Evolutionary conservation across 306 rosid species (phyloP).

Genomic region (Quercus gilva): DNA sequence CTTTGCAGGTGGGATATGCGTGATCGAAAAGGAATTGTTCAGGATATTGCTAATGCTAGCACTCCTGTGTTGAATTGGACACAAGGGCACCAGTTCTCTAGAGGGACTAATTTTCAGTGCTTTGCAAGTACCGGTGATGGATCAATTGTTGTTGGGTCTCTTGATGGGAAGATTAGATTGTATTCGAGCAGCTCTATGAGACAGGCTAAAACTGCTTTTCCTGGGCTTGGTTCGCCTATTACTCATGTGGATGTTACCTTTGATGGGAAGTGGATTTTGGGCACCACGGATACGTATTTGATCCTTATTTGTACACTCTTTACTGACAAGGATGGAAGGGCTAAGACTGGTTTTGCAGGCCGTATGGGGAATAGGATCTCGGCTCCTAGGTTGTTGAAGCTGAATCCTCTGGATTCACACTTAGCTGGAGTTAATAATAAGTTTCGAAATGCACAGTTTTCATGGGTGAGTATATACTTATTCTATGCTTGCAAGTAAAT

Average conservation of each 20-base stretch:
- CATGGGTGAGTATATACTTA: slow-evolving; percentile 68
- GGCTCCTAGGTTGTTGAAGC: slow-evolving; percentile 92
- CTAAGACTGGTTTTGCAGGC: slow-evolving; percentile 84
- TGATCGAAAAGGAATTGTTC: slow-evolving; percentile 88
- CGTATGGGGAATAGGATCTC: slow-evolving; percentile 93
- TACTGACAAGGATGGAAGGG: slow-evolving; percentile 79
- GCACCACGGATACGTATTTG: slow-evolving; percentile 82
- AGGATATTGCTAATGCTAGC: slow-evolving; percentile 59
- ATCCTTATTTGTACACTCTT: slow-evolving; percentile 76
- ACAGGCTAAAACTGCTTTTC: slow-evolving; percentile 90
- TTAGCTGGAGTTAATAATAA: slow-evolving; percentile 81
- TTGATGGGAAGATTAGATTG: slow-evolving; percentile 91
- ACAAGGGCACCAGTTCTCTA: slow-evolving; percentile 90
- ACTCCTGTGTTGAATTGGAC: slow-evolving; percentile 85
- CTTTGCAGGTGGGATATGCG: slow-evolving; percentile 99
- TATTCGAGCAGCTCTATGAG: slow-evolving; percentile 87
- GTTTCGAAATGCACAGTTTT: slow-evolving; percentile 90
- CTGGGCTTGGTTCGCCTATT: slow-evolving; percentile 95
- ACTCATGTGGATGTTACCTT: slow-evolving; percentile 92
- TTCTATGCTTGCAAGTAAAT: background rate
- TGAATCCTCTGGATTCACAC: slow-evolving; percentile 90
- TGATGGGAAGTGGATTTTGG: slow-evolving; percentile 97
- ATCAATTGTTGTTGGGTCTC: slow-evolving; percentile 89
- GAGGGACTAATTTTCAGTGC: slow-evolving; percentile 96
- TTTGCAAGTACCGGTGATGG: slow-evolving; percentile 98